These are phyloP conservation scores for Malus sylvestris DNA, from an alignment of 306 rosid species.

Conservation along the genomic window DNA sequence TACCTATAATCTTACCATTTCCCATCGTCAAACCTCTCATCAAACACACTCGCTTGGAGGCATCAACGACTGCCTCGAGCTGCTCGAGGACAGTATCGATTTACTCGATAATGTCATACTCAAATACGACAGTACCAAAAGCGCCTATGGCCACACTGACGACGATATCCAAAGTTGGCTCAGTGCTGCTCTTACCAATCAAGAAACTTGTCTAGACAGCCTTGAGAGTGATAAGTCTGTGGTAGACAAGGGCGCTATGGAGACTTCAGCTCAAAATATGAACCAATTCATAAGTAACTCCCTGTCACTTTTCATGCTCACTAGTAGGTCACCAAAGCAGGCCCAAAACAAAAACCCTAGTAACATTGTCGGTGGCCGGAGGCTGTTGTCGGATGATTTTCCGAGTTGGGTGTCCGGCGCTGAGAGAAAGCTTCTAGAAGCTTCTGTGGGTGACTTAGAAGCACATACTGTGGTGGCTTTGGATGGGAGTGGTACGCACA, in stretches of 20 bases:
- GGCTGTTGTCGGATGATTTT: slow-evolving; percentile 3
- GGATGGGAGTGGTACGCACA: slow-evolving; percentile 36
- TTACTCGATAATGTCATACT: slow-evolving; percentile 17
- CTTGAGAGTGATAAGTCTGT: background rate
- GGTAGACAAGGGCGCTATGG: slow-evolving; percentile 2
- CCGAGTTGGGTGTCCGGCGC: slow-evolving; percentile 21
- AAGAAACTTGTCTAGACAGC: slow-evolving; percentile 29
- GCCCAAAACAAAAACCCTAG: background rate
- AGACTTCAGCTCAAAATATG: background rate
- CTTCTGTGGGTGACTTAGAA: slow-evolving; percentile 14
- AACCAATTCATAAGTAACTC: slow-evolving; percentile 16
- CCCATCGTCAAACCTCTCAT: background rate
- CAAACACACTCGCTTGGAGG: background rate
- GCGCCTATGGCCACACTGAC: background rate
- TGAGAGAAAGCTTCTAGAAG: slow-evolving; percentile 25
- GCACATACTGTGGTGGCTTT: slow-evolving; percentile 31
- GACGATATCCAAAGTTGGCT: slow-evolving; percentile 32
- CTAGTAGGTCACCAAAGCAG: background rate
- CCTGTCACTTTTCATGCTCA: slow-evolving; percentile 3
- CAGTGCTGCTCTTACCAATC: slow-evolving; percentile 34
- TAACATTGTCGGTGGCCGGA: slow-evolving; percentile 1
- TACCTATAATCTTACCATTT: slow-evolving; percentile 12
- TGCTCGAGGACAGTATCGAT: slow-evolving; percentile 23
- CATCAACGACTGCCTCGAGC: slow-evolving; percentile 25
- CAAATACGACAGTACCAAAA: background rate